Conservation (phyloP, 768 basidiomycete species). For the Hypholoma fasciculare region DNA sequence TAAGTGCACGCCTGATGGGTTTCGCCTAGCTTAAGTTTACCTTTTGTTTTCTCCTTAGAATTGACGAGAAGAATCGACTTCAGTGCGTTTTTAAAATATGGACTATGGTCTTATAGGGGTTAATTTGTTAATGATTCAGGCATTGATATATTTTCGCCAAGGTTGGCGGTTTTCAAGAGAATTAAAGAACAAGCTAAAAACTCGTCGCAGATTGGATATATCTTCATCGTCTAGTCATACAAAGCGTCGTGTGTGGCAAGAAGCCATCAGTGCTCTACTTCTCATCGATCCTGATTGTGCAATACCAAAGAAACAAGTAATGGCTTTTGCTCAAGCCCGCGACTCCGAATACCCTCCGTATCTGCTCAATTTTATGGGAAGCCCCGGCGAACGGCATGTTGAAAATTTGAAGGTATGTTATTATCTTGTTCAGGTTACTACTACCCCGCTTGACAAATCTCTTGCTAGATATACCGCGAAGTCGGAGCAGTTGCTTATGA, state of each 20-base stretch:
- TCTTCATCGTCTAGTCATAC: slow-evolving; percentile 59
- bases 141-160: slow-evolving; percentile 80
- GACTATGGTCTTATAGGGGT: not conserved
- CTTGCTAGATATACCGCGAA: slow-evolving; percentile 66
- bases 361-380: slow-evolving; percentile 60
- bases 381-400: slow-evolving; percentile 68
- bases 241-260: slow-evolving; percentile 78
- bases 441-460: not conserved
- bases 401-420: slow-evolving; percentile 74
- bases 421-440: not conserved
- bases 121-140: slow-evolving; percentile 35
- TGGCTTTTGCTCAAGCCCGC: slow-evolving; percentile 59
- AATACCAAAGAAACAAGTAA: slow-evolving; percentile 57
- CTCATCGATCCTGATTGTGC: slow-evolving; percentile 57
- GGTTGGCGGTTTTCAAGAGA: slow-evolving; percentile 33
- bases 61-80: slow-evolving; percentile 70
- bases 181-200: not conserved
- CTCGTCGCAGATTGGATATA: slow-evolving; percentile 49
- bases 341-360: slow-evolving; percentile 68
- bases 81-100: slow-evolving; percentile 43
- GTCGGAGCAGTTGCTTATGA: slow-evolving; percentile 58
- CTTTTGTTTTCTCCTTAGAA: slow-evolving; percentile 33
- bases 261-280: slow-evolving; percentile 66
- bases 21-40: not conserved
- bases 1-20: slow-evolving; percentile 27